Base-by-base conservation (phyloP, 2,329 filamentous ascomycete species). In the Fonsecaea erecta region DNA sequence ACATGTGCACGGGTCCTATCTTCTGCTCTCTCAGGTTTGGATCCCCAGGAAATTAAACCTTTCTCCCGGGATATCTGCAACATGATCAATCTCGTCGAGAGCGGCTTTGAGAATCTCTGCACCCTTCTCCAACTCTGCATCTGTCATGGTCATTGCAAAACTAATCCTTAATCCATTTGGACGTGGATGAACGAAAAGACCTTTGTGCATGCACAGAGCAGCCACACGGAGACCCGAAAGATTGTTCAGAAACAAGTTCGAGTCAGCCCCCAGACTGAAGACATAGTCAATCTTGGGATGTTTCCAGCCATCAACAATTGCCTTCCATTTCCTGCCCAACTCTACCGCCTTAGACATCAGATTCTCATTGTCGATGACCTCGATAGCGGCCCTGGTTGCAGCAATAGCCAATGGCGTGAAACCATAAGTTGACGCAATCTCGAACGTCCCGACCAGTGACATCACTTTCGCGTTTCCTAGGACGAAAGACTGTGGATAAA, bases 401-500 rank as follows among this genome's bases (percentile, higher is more conserved):
- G 46, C 53, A 18, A 48, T 51, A 6, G 46, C 61, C 1, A 40
- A 12, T n/a, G 61, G 61, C 3, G 37, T 52, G 43, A 51, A 18
- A n/a, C 18, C 53, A 37, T 34, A 57, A 3, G 61, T 63, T 9
- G 35, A 21, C 2, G 5, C 52, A 6, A 21, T 37, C 37, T 58
- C 28, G 52, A 16, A 26, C 5, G 26, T 9, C 12, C 51, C 48
- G 30, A 54, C 51, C 3, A 62, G 16, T 2, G 59, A 43, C 56
- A 64, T 64, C 43, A 60, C 32, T 18, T 28, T 43, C 5, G 9
- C n/a, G 55, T n/a, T 51, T 8, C 61, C 61, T 40, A 63, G 28
- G 21, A 63, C 32, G 48, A 34, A 61, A 8, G 58, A 34, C 16
- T 34, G 11, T 2, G 63, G 57, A 40, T 62, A 65, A 14, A 37